These are phyloP conservation scores for Escallonia rubra DNA, from an alignment of 129 eudicot species.

Conservation along the genomic window DNA sequence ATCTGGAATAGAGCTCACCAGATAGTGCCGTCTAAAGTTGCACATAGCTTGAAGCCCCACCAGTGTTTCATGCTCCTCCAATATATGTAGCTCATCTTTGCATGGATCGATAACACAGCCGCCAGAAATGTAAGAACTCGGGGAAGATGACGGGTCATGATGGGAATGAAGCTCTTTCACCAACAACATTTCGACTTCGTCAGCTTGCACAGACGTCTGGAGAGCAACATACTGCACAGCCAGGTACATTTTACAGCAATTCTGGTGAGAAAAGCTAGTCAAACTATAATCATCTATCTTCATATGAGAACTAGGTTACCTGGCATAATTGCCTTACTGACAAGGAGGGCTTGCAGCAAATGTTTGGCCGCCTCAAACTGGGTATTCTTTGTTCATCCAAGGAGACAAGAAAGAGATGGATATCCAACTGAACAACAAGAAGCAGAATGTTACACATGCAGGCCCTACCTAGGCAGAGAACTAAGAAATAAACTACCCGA, in stretches of 20 bases:
- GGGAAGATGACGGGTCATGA: slow-evolving; percentile 10
- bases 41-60: slow-evolving; percentile 37
- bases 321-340: slow-evolving; percentile 38
- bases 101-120: slow-evolving; percentile 18
- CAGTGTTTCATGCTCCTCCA: slow-evolving; percentile 50
- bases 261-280: neutral
- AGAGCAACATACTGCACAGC: slow-evolving; percentile 52
- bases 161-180: slow-evolving; percentile 29
- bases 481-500: neutral
- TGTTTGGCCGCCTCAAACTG: slow-evolving; percentile 31
- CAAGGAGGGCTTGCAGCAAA: slow-evolving; percentile 50
- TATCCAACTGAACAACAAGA: slow-evolving; percentile 40
- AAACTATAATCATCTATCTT: neutral
- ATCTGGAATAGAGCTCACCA: slow-evolving; percentile 38
- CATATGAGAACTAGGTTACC: slow-evolving; percentile 25
- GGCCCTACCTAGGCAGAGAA: slow-evolving; percentile 1
- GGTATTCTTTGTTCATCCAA: slow-evolving; percentile 48
- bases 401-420: slow-evolving; percentile 44
- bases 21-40: slow-evolving; percentile 28
- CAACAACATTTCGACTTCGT: slow-evolving; percentile 50
- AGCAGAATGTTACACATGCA: slow-evolving; percentile 1
- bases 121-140: slow-evolving; percentile 9
- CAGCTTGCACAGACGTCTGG: slow-evolving; percentile 34
- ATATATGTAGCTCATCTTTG: slow-evolving; percentile 32
- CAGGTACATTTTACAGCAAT: neutral